Evolutionary conservation across 169 alveolate species (phyloP).

Genomic region (Babesia sp.): DNA sequence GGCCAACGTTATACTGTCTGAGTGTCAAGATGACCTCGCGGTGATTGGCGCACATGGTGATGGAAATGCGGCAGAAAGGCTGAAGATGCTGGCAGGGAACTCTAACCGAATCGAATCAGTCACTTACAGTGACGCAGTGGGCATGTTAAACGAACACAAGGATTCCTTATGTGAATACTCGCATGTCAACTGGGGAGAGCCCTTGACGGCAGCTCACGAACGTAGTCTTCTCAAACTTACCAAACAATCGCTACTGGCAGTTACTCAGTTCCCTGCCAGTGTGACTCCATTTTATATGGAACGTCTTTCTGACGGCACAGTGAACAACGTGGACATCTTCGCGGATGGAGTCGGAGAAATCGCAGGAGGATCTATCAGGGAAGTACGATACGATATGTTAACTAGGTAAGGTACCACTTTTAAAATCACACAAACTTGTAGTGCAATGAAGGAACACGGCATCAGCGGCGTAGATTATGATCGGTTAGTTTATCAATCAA

Average conservation of each 20-base stretch:
- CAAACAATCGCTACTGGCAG: constrained; percentile 81
- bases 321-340: constrained; percentile 94
- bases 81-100: constrained; percentile 34
- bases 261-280: constrained; percentile 85
- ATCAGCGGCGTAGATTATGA: constrained; percentile 78
- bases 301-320: constrained; percentile 85
- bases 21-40: constrained; percentile 53
- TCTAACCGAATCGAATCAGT: constrained; percentile 25
- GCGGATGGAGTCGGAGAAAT: constrained; percentile 96
- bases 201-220: constrained; percentile 69
- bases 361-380: constrained; percentile 95
- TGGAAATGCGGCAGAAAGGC: constrained; percentile 20
- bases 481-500: constrained; percentile 20
- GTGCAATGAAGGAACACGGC: constrained; percentile 82
- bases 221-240: constrained; percentile 80
- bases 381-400: constrained; percentile 82
- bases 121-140: constrained; percentile 66
- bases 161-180: constrained; percentile 75
- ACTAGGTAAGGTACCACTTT: constrained; percentile 28
- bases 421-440: not conserved
- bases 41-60: constrained; percentile 46
- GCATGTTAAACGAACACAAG: constrained; percentile 50
- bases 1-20: constrained; percentile 51
- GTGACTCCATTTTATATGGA: constrained; percentile 94
- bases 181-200: constrained; percentile 76